Evolutionary conservation across 2,329 filamentous ascomycete species (phyloP), one percentile per base, ranked within the genome.

Genomic region (Phialophora verrucosa): DNA sequence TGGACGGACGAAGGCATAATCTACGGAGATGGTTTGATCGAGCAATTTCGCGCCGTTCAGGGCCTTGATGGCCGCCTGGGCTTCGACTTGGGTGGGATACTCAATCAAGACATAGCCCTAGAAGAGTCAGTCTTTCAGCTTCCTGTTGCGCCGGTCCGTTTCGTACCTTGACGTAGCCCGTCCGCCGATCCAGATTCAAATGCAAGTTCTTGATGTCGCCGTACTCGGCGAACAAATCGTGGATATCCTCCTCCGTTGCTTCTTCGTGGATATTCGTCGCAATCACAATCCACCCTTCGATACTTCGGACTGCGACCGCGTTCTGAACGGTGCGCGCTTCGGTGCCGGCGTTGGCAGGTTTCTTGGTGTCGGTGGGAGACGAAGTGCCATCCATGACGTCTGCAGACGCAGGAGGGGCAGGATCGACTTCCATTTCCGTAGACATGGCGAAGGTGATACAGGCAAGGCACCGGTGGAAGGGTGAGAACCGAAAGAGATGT

Each of bases 231-330:
- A 90, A 90, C 73, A 89, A 76, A 71, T 90, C 87, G 62, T 85
- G 86, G 29, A 90, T 77, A 69, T 89, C 87, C 76, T 90, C 87
- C 75, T 90, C 87, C n/a, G 82, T 85, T 10, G 87, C 86, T 75
- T 90, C 87, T 74, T 89, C 87, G 72, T 90, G 87, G 42, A 90
- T 85, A 70, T 90, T 89, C n/a, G 87, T 88, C 62, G 83, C 87
- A n/a, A 89, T 83, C 68, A 90, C 82, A 75, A 90, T 89, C 87
- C 87, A 90, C 69, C 87, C 87, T 75, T 90, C 87, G 72, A 90
- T 89, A 73, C 85, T 88, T 75, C 87, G 86, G 54, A 90, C 87
- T 8, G 87, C 87, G 78, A 83, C 81, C 29, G 82, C 80, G 65
- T 78, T 79, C 23, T 78, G 73, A 32, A 78, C 73, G 55, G 82